Percentiles rank a stretch among this genome's conserved stretches.
These are phyloP conservation scores for Suhomyces ambrosiae DNA, from an alignment of 1,139 yeast genomes.

Conservation along the genomic window DNA sequence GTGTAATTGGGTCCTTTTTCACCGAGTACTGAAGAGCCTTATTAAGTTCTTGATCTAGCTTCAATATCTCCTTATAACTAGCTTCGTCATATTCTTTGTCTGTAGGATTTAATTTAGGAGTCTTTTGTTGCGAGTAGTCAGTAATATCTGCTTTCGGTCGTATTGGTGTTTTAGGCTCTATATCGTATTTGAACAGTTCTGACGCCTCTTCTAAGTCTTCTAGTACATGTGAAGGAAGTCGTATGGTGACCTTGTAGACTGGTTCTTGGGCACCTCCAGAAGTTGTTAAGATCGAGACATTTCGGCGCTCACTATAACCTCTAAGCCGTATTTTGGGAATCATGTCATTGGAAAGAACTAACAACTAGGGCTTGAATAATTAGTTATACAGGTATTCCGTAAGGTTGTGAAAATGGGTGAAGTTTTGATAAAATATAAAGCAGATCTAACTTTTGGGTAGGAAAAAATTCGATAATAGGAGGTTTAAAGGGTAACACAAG, in stretches of 20 bases:
- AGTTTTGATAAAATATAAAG: background rate
- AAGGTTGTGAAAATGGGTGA: background rate
- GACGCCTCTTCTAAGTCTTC: slow-evolving; percentile 4
- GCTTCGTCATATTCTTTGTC: slow-evolving; percentile 4
- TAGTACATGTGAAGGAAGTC: slow-evolving; percentile 12
- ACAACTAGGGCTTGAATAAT: too few relatives aligned
- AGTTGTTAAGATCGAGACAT: slow-evolving; percentile 5
- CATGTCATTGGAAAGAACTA: slow-evolving; percentile 9
- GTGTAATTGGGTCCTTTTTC: slow-evolving; percentile 3
- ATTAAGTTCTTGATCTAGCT: slow-evolving; percentile 16
- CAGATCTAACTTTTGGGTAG: too few relatives aligned
- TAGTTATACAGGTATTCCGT: too few relatives aligned
- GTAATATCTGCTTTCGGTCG: background rate
- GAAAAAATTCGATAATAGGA: too few relatives aligned
- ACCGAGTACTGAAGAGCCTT: slow-evolving; percentile 10
- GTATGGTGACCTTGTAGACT: slow-evolving; percentile 11
- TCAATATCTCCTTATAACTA: slow-evolving; percentile 2
- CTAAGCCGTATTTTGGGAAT: slow-evolving; percentile 18
- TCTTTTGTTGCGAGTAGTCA: background rate
- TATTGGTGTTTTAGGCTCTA: slow-evolving; percentile 2
- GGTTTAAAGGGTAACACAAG: too few relatives aligned
- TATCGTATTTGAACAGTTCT: slow-evolving; percentile 2
- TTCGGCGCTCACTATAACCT: slow-evolving; percentile 9
- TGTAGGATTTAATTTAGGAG: background rate
- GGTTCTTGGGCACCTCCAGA: slow-evolving; percentile 4